Base-by-base conservation (phyloP, 1,284 basidiomycete species). In the Tylopilus orsonianus region DNA sequence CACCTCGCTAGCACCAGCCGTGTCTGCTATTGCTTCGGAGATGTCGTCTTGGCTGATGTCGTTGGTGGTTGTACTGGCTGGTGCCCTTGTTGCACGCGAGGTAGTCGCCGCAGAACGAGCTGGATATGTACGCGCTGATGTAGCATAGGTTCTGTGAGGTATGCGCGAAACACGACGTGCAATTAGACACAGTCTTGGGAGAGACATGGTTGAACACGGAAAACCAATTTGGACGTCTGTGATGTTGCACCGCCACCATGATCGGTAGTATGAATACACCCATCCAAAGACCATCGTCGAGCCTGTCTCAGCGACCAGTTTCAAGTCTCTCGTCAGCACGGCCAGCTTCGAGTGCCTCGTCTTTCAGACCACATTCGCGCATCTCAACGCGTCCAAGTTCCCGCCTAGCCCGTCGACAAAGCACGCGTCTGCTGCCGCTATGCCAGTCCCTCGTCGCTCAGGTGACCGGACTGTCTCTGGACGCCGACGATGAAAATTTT, bases 371-470 rank as follows among this genome's bases (percentile, higher is more conserved):
- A 46, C 68, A 61, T 2, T 87, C 85, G 3, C 78, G 84, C 26
- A 65, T 79, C 33, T 80, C 81, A 13, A 59, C 59, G n/a, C 71
- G 81, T 20, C 75, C 81, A 8, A 68, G 72, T 61, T 74, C 78
- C 51, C 75, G 83, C 18, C 30, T 69, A 4, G 65, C 65, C 18
- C 59, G 66, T 29, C 64, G 71, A 44, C 73, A 77, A 41, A 49
- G 77, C 9, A 72, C 77, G 5, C 76, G 78, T 23, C 64, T 88
- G 8, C 54, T 79, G 1, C 78, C 82, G 1, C 60, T 78, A 29
- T 78, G 74, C 46, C 79, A 84, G 49, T 60, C 70, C 0, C 69
- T 89, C 19, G 79, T 87, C 18, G 71, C 74, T 0, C 78, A 83
- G 40, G 56, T 85, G 7, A 77, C 70, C 5, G 68, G 67, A 8